Conservation (phyloP, 2,329 filamentous ascomycete genomes). For the Colletotrichum cordylinicola region DNA sequence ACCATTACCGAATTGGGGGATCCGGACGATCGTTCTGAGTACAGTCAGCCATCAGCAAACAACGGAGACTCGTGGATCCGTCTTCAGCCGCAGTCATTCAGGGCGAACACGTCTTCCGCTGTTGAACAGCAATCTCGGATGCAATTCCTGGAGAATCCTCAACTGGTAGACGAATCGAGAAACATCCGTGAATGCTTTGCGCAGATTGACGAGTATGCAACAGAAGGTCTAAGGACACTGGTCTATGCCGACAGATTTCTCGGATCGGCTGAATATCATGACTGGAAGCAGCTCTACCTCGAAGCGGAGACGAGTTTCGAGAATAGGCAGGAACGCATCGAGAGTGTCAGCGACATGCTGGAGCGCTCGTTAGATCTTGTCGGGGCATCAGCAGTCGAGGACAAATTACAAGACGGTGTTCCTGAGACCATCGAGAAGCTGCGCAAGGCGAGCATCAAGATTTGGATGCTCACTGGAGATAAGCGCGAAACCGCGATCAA, state of each 20-base stretch:
- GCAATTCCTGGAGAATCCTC: slow-evolving; percentile 52
- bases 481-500: slow-evolving; percentile 89
- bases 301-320: slow-evolving; percentile 81
- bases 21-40: slow-evolving; percentile 47
- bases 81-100: slow-evolving; percentile 21
- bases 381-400: slow-evolving; percentile 87
- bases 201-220: slow-evolving; percentile 87
- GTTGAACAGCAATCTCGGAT: slow-evolving; percentile 57
- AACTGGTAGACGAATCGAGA: slow-evolving; percentile 57
- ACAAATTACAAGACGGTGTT: slow-evolving; percentile 86
- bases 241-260: slow-evolving; percentile 81
- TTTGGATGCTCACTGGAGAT: slow-evolving; percentile 94
- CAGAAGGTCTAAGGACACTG: slow-evolving; percentile 81
- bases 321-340: slow-evolving; percentile 77
- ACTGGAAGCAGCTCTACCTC: slow-evolving; percentile 78
- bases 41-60: slow-evolving; percentile 40
- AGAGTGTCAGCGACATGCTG: slow-evolving; percentile 78
- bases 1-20: slow-evolving; percentile 55
- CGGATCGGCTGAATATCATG: slow-evolving; percentile 71
- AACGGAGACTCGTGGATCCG: slow-evolving; percentile 50
- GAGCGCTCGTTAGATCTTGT: slow-evolving; percentile 80
- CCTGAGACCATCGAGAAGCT: slow-evolving; percentile 86
- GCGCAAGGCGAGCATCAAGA: slow-evolving; percentile 82
- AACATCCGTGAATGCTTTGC: slow-evolving; percentile 84
- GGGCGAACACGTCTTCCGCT: no score